Conservation (phyloP, 164 flowering plant genomes). For the Annona cherimola region DNA sequence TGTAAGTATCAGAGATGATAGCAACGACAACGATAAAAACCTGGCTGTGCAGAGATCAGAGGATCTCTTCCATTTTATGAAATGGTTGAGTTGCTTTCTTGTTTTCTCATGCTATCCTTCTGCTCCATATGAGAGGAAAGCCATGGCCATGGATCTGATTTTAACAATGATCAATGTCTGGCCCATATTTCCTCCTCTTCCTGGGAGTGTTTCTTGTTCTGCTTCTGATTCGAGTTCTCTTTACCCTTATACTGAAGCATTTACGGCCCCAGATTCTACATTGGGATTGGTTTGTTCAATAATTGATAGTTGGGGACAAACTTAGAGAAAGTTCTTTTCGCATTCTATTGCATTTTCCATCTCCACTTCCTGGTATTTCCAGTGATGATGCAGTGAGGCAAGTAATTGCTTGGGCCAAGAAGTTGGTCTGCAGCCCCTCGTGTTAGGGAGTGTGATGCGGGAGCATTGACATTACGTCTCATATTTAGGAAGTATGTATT, state of each 20-base stretch:
- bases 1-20: constrained; percentile 10
- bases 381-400: constrained; percentile 43
- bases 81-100: constrained; percentile 86
- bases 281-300: constrained; percentile 81
- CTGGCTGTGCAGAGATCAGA: constrained; percentile 36
- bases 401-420: constrained; percentile 73
- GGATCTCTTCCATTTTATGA: constrained; percentile 70
- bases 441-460: constrained; percentile 99
- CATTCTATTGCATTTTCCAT: constrained; percentile 76
- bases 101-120: constrained; percentile 98
- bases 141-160: constrained; percentile 94
- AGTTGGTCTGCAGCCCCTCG: constrained; percentile 85
- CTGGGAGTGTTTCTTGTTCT: constrained; percentile 19
- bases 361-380: constrained; percentile 89
- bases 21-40: constrained; percentile 22
- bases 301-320: constrained; percentile 98
- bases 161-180: constrained; percentile 73
- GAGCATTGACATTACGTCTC: constrained; percentile 80
- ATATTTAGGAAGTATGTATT: constrained; percentile 84
- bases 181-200: constrained; percentile 48
- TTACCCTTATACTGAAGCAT: constrained; percentile 61
- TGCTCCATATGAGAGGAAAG: constrained; percentile 96
- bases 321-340: constrained; percentile 81
- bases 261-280: constrained; percentile 65
- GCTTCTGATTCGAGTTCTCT: constrained; percentile 30